Evolutionary conservation across 352 stramenopile genomes (phyloP), one percentile per base, ranked within the genome.

Genomic region (Globisporangium cystogenes): DNA sequence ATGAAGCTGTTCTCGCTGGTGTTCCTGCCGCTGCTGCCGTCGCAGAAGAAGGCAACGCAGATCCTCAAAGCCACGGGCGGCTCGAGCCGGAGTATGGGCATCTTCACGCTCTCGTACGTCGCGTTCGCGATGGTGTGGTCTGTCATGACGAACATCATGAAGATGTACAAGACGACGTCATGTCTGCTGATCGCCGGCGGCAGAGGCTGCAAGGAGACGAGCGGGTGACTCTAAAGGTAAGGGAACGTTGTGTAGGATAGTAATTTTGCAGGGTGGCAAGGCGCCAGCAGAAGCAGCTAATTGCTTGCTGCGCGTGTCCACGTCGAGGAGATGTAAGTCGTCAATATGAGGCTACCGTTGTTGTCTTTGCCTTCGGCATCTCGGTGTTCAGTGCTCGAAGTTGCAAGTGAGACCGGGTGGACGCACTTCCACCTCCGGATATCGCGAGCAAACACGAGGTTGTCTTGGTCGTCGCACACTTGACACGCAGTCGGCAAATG

Each of bases 1-100:
- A 74, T 80, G 67, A 74, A 73, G 50, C 23, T 80, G 31, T 39
- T 80, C 18, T 74, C 67, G 31, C 59, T 74, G 11, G 26, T 60
- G 4, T 68, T 48, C 20, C 59, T 74, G 15, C 57, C 64, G 33
- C 52, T 74, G 35, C 39, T 74, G 39, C 66, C 66, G 3, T 46
- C 43, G 18, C 60, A 74, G 35, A 74, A 74, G 55, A 41, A 59
- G n/a, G 56, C 31, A 12, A 60, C 57, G 7, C 64, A 69, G 46
- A 35, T 56, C 20, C 60, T 74, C 20, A 65, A 67, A 45, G 44
- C 49, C 8, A 63, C 42, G 1, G 65, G 65, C 23, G 54, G 65
- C 39, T 56, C 53, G 7, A 68, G 56, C 15, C 37, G 43, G 3
- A 50, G 27, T 16, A 59, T 67, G 48, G 62, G 62, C 7, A 16